Evolutionary conservation across 2,329 filamentous ascomycete genomes (phyloP).

Genomic region (Alternaria angustiovoidea): DNA sequence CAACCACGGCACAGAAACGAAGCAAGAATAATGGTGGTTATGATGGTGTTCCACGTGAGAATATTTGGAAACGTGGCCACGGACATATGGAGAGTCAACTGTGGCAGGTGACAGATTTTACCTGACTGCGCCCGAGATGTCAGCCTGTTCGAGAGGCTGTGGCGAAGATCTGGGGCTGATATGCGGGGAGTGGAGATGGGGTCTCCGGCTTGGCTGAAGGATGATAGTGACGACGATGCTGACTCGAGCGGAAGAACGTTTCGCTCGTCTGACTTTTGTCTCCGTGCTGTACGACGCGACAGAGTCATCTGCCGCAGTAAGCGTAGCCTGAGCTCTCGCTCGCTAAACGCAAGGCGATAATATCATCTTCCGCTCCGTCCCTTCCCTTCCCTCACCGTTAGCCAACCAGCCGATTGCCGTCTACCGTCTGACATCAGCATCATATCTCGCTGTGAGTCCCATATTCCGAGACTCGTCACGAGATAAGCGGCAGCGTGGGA

Average conservation of each 20-base stretch:
- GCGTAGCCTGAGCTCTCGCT: background rate
- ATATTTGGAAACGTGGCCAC: background rate
- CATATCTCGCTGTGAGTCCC: constrained; percentile 2
- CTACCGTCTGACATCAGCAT: constrained; percentile 25
- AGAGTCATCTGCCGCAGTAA: background rate
- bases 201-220: background rate
- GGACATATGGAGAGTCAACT: background rate
- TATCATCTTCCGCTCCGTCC: constrained; percentile 14
- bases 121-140: background rate
- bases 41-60: background rate
- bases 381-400: constrained; percentile 21
- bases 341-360: background rate
- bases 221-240: background rate
- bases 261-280: background rate
- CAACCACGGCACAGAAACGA: background rate
- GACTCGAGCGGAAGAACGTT: background rate
- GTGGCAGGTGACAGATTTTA: background rate
- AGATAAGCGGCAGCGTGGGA: background rate
- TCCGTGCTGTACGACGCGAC: background rate
- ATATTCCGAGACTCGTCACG: background rate
- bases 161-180: constrained; percentile 6
- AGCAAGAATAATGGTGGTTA: background rate
- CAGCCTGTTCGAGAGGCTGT: background rate
- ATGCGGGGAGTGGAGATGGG: background rate
- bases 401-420: constrained; percentile 6